Evolutionary conservation across 805 yeast genomes (phyloP).

Genomic region (Hermanozyma aechmeae): DNA sequence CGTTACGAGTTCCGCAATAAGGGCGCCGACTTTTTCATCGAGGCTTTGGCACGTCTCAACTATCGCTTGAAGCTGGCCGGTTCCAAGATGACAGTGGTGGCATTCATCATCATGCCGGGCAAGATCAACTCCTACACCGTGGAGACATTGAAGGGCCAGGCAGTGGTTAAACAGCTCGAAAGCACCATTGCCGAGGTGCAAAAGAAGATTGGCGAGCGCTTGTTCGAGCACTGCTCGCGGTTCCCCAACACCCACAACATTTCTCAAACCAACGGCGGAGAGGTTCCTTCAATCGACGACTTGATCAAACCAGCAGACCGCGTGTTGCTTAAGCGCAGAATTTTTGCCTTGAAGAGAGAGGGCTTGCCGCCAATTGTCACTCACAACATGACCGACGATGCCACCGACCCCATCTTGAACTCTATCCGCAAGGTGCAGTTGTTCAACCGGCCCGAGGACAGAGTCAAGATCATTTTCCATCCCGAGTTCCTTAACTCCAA

Average conservation of each 20-base stretch:
- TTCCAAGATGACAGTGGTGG: slow-evolving; percentile 88
- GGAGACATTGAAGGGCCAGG: slow-evolving; percentile 93
- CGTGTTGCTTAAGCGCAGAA: slow-evolving; percentile 83
- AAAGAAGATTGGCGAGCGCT: slow-evolving; percentile 71
- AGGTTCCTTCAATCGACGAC: slow-evolving; percentile 73
- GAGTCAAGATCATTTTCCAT: slow-evolving; percentile 93
- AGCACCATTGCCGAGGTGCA: slow-evolving; percentile 84
- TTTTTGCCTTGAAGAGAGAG: slow-evolving; percentile 84
- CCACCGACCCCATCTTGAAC: slow-evolving; percentile 81
- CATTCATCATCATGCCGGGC: slow-evolving; percentile 98
- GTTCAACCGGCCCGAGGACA: slow-evolving; percentile 81
- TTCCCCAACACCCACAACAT: slow-evolving; percentile 36
- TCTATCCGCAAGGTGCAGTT: slow-evolving; percentile 87
- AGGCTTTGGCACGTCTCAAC: slow-evolving; percentile 84
- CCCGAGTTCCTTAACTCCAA: slow-evolving; percentile 94
- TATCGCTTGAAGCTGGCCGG: slow-evolving; percentile 74
- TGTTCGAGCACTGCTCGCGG: slow-evolving; percentile 85
- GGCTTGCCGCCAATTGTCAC: slow-evolving; percentile 92
- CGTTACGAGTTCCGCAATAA: slow-evolving; percentile 94
- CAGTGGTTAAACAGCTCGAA: slow-evolving; percentile 87
- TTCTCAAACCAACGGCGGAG: slow-evolving; percentile 39
- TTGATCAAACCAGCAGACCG: slow-evolving; percentile 80
- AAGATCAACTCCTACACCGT: slow-evolving; percentile 89
- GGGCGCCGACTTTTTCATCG: slow-evolving; percentile 94
- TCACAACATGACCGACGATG: slow-evolving; percentile 92